Evolutionary conservation across 179 eudicot genomes (phyloP).

Genomic region (Spinacia oleracea): DNA sequence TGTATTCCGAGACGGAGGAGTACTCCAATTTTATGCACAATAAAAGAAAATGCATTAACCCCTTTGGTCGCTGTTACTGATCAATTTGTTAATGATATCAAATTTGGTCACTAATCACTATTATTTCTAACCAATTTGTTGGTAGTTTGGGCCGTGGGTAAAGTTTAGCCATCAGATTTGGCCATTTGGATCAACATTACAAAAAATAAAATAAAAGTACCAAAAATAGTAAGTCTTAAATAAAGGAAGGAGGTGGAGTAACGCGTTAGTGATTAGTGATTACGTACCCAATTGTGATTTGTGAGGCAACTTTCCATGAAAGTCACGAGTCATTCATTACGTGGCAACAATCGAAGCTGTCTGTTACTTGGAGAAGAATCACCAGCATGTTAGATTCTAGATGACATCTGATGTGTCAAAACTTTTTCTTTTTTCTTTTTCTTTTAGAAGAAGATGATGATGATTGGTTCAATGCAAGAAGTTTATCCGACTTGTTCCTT

Average conservation of each 20-base stretch:
- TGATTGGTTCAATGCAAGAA: neutral
- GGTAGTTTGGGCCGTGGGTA: no score
- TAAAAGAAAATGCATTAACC: no score
- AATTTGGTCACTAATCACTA: no score
- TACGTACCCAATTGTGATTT: constrained; percentile 5
- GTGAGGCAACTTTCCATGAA: constrained; percentile 17
- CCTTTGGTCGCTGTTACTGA: no score
- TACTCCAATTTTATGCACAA: no score
- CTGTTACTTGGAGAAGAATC: constrained; percentile 5
- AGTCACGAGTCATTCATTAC: constrained; percentile 9
- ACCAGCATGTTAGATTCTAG: neutral
- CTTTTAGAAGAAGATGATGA: no score
- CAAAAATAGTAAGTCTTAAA: neutral
- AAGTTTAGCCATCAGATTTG: neutral
- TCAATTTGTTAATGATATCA: no score
- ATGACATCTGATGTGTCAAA: neutral
- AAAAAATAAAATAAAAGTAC: neutral
- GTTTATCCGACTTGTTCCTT: neutral
- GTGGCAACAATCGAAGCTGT: constrained; percentile 3
- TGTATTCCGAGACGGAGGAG: no score
- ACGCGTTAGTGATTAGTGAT: neutral
- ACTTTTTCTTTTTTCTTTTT: neutral
- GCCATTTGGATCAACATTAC: neutral
- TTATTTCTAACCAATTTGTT: no score
- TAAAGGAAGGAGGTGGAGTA: neutral